Evolutionary conservation across 768 basidiomycete genomes (phyloP).

Genomic region (Tubosaeta brunneosetosa): DNA sequence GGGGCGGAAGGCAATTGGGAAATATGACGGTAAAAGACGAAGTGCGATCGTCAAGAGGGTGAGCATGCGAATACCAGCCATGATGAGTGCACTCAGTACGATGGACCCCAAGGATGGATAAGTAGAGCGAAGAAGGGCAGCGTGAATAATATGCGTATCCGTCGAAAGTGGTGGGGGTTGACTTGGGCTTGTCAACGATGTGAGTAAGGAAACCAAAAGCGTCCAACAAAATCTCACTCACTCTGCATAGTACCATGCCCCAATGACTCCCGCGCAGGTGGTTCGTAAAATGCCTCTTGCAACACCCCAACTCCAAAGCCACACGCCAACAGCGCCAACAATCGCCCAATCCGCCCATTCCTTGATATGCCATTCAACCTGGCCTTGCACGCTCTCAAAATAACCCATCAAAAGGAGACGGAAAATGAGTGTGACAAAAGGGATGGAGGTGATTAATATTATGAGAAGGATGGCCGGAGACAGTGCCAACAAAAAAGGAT

Average conservation of each 20-base stretch:
- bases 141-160: constrained; percentile 71
- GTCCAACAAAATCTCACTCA: constrained; percentile 27
- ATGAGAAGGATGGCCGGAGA: constrained; percentile 69
- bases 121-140: constrained; percentile 72
- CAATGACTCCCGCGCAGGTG: constrained; percentile 76
- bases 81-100: constrained; percentile 68
- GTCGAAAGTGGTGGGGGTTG: constrained; percentile 39
- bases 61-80: constrained; percentile 64
- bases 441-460: constrained; percentile 66
- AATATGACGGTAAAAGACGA: constrained; percentile 52
- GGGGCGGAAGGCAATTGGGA: constrained; percentile 38
- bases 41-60: constrained; percentile 46
- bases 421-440: constrained; percentile 75
- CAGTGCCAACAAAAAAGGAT: constrained; percentile 71
- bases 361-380: constrained; percentile 48
- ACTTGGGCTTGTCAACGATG: constrained; percentile 15
- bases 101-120: constrained; percentile 81
- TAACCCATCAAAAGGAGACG: constrained; percentile 72
- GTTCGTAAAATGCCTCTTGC: constrained; percentile 75
- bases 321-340: constrained; percentile 43
- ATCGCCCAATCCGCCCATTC: constrained; percentile 79
- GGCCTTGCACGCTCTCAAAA: constrained; percentile 36
- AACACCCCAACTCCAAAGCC: constrained; percentile 77
- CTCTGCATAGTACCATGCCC: constrained; percentile 86
- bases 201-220: not conserved